phyloP scores from a whole-genome alignment of 768 basidiomycete species.

The Pleurotus salmoneostramineus region DNA sequence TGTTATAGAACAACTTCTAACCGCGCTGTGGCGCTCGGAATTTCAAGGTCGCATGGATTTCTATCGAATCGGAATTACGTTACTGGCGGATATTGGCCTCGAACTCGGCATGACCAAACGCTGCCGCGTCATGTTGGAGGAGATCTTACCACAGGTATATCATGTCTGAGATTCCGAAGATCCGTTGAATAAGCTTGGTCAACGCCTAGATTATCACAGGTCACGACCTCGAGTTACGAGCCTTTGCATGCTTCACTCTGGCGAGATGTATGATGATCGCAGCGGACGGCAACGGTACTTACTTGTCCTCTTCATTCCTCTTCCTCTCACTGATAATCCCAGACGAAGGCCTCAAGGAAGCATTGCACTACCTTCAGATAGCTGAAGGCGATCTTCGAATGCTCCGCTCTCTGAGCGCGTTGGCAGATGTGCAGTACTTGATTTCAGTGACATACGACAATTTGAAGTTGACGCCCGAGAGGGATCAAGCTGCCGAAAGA shows the following conservation, averaged over 20 bases:
- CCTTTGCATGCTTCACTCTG: constrained; percentile 67
- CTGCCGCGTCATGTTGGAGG: constrained; percentile 63
- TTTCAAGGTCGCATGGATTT: constrained; percentile 65
- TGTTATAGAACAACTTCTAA: constrained; percentile 63
- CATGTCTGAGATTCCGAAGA: no score
- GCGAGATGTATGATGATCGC: constrained; percentile 73
- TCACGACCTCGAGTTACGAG: constrained; percentile 72
- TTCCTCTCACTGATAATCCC: neutral
- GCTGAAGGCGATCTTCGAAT: constrained; percentile 64
- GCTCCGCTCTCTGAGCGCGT: constrained; percentile 55
- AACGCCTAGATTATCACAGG: constrained; percentile 52
- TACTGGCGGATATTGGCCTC: constrained; percentile 75
- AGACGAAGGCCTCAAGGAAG: constrained; percentile 47
- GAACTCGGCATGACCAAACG: constrained; percentile 75
- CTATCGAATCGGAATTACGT: constrained; percentile 64
- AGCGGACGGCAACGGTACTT: constrained; percentile 38
- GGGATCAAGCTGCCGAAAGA: constrained; percentile 50
- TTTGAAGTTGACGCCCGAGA: constrained; percentile 46
- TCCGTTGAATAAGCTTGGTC: neutral
- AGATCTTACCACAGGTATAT: constrained; percentile 76
- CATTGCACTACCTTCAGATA: constrained; percentile 53
- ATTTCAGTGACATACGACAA: constrained; percentile 72
- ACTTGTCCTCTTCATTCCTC: neutral
- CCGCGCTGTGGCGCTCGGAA: constrained; percentile 76
- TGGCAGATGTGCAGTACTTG: constrained; percentile 70